These are phyloP conservation scores for Penicillium lividum DNA, from an alignment of 495 filamentous ascomycete genomes.

Conservation along the genomic window DNA sequence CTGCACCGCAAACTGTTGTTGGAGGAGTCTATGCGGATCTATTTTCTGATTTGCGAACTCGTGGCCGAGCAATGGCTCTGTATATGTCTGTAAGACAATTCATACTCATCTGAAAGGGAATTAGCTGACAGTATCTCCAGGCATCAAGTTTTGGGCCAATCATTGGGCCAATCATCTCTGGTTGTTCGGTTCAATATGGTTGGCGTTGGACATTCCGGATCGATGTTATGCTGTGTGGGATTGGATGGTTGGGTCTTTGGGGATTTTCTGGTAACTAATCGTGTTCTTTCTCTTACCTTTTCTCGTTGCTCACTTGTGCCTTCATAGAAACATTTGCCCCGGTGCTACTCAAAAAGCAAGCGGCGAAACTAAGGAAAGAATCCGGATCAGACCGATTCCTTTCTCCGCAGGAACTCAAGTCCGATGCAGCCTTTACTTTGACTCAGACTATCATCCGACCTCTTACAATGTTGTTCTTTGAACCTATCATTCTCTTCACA, in stretches of 20 bases:
- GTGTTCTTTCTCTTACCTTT: background rate
- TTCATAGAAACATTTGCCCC: slow-evolving; percentile 65
- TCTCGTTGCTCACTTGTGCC: background rate
- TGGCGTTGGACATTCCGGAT: slow-evolving; percentile 72
- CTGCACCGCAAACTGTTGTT: slow-evolving; percentile 67
- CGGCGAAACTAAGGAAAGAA: slow-evolving; percentile 61
- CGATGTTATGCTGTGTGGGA: slow-evolving; percentile 57
- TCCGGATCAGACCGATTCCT: slow-evolving; percentile 49
- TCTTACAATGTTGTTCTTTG: slow-evolving; percentile 48
- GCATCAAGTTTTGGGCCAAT: slow-evolving; percentile 67
- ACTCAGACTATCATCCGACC: slow-evolving; percentile 51
- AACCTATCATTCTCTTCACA: slow-evolving; percentile 65
- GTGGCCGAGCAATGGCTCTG: slow-evolving; percentile 69
- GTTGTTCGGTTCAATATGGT: slow-evolving; percentile 55
- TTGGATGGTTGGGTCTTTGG: slow-evolving; percentile 42
- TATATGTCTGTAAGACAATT: slow-evolving; percentile 65
- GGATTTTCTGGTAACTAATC: slow-evolving; percentile 44
- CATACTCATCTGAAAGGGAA: background rate
- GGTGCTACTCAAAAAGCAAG: slow-evolving; percentile 63
- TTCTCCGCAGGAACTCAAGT: slow-evolving; percentile 42
- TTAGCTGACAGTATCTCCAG: slow-evolving; percentile 33
- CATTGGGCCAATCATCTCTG: slow-evolving; percentile 67
- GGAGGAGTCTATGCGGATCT: slow-evolving; percentile 77
- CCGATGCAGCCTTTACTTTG: slow-evolving; percentile 40
- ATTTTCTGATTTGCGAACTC: slow-evolving; percentile 53